Evolutionary conservation across 2,329 filamentous ascomycete species (phyloP).

Genomic region (Ophiostoma australiae): DNA sequence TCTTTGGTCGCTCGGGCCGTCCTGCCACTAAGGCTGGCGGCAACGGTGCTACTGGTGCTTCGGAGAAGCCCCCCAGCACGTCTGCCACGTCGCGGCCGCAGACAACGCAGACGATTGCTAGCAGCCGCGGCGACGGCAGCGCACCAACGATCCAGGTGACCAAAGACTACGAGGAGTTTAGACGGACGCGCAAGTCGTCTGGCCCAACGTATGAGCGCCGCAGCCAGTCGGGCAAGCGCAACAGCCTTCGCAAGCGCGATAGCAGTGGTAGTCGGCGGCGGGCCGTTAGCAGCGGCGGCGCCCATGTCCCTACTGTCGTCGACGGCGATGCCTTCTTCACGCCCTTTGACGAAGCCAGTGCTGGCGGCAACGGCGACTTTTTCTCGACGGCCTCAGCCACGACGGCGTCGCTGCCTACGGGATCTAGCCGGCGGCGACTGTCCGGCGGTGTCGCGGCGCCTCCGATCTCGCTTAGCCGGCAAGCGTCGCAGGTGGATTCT

Average conservation of each 20-base stretch:
- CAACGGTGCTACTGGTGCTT: neutral
- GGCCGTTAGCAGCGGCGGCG: slow-evolving; percentile 41
- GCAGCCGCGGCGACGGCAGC: slow-evolving; percentile 31
- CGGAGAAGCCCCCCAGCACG: slow-evolving; percentile 34
- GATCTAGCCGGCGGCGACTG: slow-evolving; percentile 37
- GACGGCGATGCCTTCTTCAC: slow-evolving; percentile 51
- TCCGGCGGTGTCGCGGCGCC: slow-evolving; percentile 21
- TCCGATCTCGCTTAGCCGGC: slow-evolving; percentile 40
- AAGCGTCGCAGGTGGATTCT: slow-evolving; percentile 44
- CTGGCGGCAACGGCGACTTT: slow-evolving; percentile 39
- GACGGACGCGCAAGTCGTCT: slow-evolving; percentile 37
- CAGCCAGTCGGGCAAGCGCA: slow-evolving; percentile 46
- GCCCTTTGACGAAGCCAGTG: slow-evolving; percentile 37
- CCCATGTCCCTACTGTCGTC: slow-evolving; percentile 33
- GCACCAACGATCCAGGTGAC: slow-evolving; percentile 75
- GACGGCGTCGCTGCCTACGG: slow-evolving; percentile 43
- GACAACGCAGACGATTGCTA: slow-evolving; percentile 41
- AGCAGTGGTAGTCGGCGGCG: slow-evolving; percentile 47
- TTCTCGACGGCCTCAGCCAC: slow-evolving; percentile 40
- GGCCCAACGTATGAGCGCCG: slow-evolving; percentile 32
- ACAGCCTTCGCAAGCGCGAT: slow-evolving; percentile 51
- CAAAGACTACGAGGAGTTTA: slow-evolving; percentile 47
- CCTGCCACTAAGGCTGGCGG: slow-evolving; percentile 37
- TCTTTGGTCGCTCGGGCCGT: slow-evolving; percentile 60
- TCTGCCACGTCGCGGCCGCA: slow-evolving; percentile 36